Base-by-base conservation (phyloP, 2,329 filamentous ascomycete species). In the Aspergillus ochraceoroseus region DNA sequence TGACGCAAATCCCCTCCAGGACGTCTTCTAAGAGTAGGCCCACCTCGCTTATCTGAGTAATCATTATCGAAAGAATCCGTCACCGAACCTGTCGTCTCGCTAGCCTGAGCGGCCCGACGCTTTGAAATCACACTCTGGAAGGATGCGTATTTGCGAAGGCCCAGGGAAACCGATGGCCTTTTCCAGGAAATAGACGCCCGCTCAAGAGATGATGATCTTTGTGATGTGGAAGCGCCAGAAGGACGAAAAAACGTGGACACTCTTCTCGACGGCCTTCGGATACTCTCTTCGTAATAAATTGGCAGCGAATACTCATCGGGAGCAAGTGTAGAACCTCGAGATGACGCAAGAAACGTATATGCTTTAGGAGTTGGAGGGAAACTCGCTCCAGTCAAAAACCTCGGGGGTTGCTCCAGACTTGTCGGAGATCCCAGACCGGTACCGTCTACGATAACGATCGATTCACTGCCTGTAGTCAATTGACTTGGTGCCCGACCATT, bases 361-460 rank as follows among this genome's bases (percentile, higher is more conserved):
- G 46, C 46, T 38, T 29, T 50, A 7, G 51, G 42, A 9, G 46
- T 50, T 11, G 23, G 28, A 7, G 44, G 38, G 12, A 35, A 39
- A 23, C 35, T 26, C 12, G 46, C 46, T 6, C 38, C 35, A 12
- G 47, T 40, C 31, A 50, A 32, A 28, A 53, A 52, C 13, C 37
- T 33, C 13, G 52, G 52, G 9, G 50, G 30, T 14, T 49, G 39
- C 28, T 47, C 44, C 22, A 50, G 33, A 7, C 43, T 34, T 11
- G 32, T 15, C 26, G 33, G 41, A 9, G 34, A 17, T 25, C 63
- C 54, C 6, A 63, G 52, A 5, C 67, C 66, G 20, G 76, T 79
- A 48, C 76, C 76, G 52, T 94, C 86, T 23, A 94, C 80, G 56
- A 95, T 94, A 40, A 95, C 75, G 50, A 95, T 94, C 0, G 87